Conservation (phyloP, 805 yeast species). For the Maudiozyma serrabonitensis region DNA sequence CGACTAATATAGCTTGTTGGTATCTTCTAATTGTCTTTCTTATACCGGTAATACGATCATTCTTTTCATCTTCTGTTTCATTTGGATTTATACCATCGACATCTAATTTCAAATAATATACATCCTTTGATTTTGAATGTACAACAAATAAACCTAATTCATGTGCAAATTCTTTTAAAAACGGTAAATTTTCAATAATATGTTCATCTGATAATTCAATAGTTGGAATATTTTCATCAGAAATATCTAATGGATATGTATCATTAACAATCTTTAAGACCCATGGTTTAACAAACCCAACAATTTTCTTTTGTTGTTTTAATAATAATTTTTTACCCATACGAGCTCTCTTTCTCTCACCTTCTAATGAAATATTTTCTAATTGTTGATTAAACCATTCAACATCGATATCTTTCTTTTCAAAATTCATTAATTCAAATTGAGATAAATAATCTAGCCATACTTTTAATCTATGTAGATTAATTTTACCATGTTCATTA, state of each 20-base stretch:
- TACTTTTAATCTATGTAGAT: slow-evolving; percentile 56
- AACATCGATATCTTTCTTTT: slow-evolving; percentile 69
- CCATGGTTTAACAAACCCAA: slow-evolving; percentile 47
- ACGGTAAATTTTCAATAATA: slow-evolving; percentile 39
- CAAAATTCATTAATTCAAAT: slow-evolving; percentile 81
- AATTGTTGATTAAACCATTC: slow-evolving; percentile 87
- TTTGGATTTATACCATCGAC: slow-evolving; percentile 63
- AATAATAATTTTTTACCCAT: slow-evolving; percentile 55
- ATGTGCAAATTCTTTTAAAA: slow-evolving; percentile 52
- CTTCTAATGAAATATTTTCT: slow-evolving; percentile 65
- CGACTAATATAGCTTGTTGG: slow-evolving; percentile 50
- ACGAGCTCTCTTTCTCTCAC: slow-evolving; percentile 57
- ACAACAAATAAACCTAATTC: slow-evolving; percentile 59
- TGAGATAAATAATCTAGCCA: slow-evolving; percentile 71
- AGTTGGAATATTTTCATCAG: slow-evolving; percentile 38
- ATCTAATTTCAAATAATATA: slow-evolving; percentile 54
- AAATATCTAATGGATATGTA: slow-evolving; percentile 30
- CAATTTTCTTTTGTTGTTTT: slow-evolving; percentile 67
- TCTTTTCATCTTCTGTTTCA: slow-evolving; percentile 58
- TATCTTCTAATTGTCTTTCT: slow-evolving; percentile 52
- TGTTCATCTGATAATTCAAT: slow-evolving; percentile 28
- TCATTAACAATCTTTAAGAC: slow-evolving; percentile 29
- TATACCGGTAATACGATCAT: slow-evolving; percentile 40
- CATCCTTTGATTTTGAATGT: slow-evolving; percentile 48
- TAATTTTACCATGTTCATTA: slow-evolving; percentile 73